phyloP scores from a whole-genome alignment of 768 basidiomycete species.

The Boletellus sp. region DNA sequence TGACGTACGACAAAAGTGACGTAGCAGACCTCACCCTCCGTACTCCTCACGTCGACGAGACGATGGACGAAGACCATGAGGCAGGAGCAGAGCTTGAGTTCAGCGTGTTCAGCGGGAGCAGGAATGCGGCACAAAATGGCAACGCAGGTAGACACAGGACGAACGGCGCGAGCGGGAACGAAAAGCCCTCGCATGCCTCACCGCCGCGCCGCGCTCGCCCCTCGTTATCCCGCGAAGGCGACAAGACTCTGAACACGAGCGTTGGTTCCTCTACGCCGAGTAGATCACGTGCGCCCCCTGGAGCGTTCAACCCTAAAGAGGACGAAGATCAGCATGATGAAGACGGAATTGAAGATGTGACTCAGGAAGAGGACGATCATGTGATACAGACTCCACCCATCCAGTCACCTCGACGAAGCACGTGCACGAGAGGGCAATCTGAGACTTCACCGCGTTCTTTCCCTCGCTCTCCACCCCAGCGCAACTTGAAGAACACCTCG shows the following conservation, averaged over 20 bases:
- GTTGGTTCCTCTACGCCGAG: slow-evolving; percentile 7
- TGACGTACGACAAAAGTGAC: slow-evolving; percentile 17
- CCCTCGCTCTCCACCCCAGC: slow-evolving; percentile 9
- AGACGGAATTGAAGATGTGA: slow-evolving; percentile 18
- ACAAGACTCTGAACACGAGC: slow-evolving; percentile 10
- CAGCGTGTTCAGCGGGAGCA: slow-evolving; percentile 19
- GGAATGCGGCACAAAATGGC: background rate
- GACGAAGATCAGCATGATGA: slow-evolving; percentile 27
- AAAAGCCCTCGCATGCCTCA: slow-evolving; percentile 1
- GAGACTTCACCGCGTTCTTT: slow-evolving; percentile 15
- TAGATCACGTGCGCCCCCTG: slow-evolving; percentile 38
- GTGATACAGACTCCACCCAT: slow-evolving; percentile 5
- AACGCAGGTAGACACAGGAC: background rate
- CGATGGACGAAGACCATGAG: slow-evolving; percentile 4
- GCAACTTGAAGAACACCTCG: slow-evolving; percentile 1
- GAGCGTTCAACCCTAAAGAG: slow-evolving; percentile 44
- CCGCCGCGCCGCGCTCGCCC: slow-evolving; percentile 7
- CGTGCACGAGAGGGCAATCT: slow-evolving; percentile 8
- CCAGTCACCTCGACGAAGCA: slow-evolving; percentile 11
- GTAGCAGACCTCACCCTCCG: slow-evolving; percentile 19
- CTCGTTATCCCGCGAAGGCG: slow-evolving; percentile 10
- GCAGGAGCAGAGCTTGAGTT: slow-evolving; percentile 13
- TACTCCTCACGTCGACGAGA: slow-evolving; percentile 5
- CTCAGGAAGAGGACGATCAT: slow-evolving; percentile 15
- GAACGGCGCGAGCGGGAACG: background rate